Base-by-base conservation (phyloP, 1,284 basidiomycete species). In the Apiotrichum domesticum region DNA sequence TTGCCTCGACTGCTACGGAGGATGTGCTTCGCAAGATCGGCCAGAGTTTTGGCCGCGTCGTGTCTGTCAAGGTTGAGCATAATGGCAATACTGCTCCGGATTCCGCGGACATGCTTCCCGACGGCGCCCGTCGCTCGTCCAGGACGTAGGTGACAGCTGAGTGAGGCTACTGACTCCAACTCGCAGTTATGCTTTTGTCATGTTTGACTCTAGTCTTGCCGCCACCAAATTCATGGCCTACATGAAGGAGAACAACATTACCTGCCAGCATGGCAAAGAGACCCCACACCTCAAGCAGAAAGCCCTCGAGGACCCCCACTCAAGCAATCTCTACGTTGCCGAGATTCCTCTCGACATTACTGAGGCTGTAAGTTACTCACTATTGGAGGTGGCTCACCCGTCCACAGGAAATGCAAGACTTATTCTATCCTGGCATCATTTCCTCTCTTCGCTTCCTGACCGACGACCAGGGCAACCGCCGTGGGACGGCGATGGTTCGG, bases 301-400 rank as follows among this genome's bases (percentile, higher is more conserved):
- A 55, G 65, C 66, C 3, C 63, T 64, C 15, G 71, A 71, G 55
- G 70, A 74, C 60, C 65, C 65, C 0, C 55, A 63, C 51, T 72
- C 71, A 6, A 66, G 62, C 47, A 74, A 72, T 51, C 60, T 72
- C 40, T 74, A 74, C 51, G 66, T 74, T 5, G 61, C 67, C 3
- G 71, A 71, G 43, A 64, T 74, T 3, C 67, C 68, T 7, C 55
- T 64, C 29, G 57, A 44, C 46, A 51, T 54, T 35, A 63, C 63
- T 1, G 62, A 63, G 49, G 63, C 65, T 14, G 71, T 73, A 42
- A 61, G 67, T 53, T 29, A 5, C 14, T 41, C 14, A 8, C 15
- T 11, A 46, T 6, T 2, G 41, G 6, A 34, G 34, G 9, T 14
- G 6, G 50, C 58, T 66, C 14, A 66, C 56, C 37, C 37, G 9